Conservation (phyloP, 208 protist species). For the Sergeia podlipaevii region DNA sequence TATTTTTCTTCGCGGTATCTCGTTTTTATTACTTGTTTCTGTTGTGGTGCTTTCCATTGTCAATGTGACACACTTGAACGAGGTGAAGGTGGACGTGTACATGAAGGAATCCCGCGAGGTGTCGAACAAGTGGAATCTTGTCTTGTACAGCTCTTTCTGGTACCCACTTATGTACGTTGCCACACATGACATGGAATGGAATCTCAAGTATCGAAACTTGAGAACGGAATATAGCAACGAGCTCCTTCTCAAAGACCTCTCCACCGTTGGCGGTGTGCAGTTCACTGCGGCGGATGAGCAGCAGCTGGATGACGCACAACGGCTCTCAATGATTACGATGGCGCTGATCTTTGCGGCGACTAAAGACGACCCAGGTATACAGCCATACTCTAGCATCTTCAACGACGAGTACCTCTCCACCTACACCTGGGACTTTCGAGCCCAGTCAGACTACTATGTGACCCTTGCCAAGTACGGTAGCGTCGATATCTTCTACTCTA, state of each 20-base stretch:
- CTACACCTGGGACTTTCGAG: conserved; percentile 14
- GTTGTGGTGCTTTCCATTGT: neutral
- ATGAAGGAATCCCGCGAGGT: neutral
- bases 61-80: neutral
- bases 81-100: neutral
- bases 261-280: neutral
- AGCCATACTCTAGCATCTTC: neutral
- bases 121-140: conserved; percentile 5
- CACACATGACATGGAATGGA: conserved; percentile 10
- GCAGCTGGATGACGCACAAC: neutral
- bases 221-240: neutral
- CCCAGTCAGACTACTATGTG: conserved; percentile 12
- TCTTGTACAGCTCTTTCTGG: neutral
- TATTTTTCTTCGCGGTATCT: neutral
- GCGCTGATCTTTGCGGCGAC: conserved; percentile 8
- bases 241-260: neutral
- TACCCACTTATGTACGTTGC: conserved; percentile 15
- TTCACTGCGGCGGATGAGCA: neutral
- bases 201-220: neutral
- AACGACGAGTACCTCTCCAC: conserved; percentile 2
- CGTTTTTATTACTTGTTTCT: neutral
- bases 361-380: neutral
- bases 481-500: conserved; percentile 16
- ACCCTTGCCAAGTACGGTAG: conserved; percentile 4
- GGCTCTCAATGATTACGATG: conserved; percentile 6